Conservation (phyloP, 106 monocot species). For the Triglochin maritima region DNA sequence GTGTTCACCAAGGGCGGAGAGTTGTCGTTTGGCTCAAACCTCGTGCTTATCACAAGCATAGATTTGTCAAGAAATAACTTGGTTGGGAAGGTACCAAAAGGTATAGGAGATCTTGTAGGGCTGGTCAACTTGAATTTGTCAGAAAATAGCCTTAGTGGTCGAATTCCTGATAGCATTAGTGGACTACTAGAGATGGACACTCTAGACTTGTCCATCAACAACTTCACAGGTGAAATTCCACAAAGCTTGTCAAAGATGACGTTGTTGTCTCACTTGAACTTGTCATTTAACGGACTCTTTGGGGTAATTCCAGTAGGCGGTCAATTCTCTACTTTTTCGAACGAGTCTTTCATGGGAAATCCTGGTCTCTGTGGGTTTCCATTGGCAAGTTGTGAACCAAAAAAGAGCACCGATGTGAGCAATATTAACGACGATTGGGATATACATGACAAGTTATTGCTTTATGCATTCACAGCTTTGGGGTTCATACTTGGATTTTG, state of each 20-base stretch:
- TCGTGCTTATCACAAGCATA: conserved; percentile 7
- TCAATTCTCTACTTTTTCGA: too few species aligned
- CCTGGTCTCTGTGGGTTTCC: too few species aligned
- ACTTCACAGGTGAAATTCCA: not conserved
- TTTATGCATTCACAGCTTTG: too few species aligned
- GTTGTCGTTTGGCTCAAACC: not conserved
- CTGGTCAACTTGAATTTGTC: too few species aligned
- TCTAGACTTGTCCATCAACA: not conserved
- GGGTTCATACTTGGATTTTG: too few species aligned
- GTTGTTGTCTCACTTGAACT: conserved; percentile 15
- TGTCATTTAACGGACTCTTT: conserved; percentile 16
- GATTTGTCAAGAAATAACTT: conserved; percentile 8
- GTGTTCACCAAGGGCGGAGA: conserved; percentile 3
- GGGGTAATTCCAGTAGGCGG: conserved; percentile 8
- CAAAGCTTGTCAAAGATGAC: not conserved
- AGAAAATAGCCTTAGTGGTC: conserved; percentile 18
- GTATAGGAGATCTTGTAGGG: too few species aligned
- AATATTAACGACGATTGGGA: too few species aligned
- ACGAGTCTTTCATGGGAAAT: too few species aligned
- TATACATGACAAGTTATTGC: too few species aligned
- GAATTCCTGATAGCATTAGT: conserved; percentile 18
- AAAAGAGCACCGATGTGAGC: too few species aligned
- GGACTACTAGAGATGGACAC: not conserved
- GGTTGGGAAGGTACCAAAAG: too few species aligned
- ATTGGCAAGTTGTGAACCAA: too few species aligned